phyloP scores from a whole-genome alignment of 257 asterid genomes.

The Fraxinus quadrangulata region DNA sequence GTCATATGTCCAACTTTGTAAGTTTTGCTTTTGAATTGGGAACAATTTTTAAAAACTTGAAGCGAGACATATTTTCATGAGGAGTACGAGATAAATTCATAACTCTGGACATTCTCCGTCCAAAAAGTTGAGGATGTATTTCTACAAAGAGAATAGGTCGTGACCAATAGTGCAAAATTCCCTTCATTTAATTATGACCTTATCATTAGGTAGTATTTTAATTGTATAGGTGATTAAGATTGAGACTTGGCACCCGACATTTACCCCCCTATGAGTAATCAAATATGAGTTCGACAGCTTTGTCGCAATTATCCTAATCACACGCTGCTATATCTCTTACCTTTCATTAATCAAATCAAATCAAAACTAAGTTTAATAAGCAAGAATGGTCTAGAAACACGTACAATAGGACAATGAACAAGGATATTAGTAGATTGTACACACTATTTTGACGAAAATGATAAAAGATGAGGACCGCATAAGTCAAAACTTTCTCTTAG shows the following conservation, averaged over 20 bases:
- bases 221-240: conserved; percentile 20
- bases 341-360: background rate
- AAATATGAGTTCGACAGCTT: conserved; percentile 23
- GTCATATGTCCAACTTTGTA: too few species aligned
- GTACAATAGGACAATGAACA: background rate
- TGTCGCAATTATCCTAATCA: conserved; percentile 25
- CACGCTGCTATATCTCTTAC: background rate
- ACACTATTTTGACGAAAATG: background rate
- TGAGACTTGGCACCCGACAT: conserved; percentile 31
- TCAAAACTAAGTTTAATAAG: background rate
- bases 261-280: background rate
- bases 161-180: background rate
- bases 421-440: background rate
- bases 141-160: too few species aligned
- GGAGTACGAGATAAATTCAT: too few species aligned
- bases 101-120: too few species aligned
- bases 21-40: too few species aligned
- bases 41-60: too few species aligned
- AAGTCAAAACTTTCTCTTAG: background rate
- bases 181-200: background rate
- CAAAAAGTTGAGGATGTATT: too few species aligned
- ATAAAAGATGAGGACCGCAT: background rate
- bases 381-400: conserved; percentile 10
- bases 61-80: too few species aligned
- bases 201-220: background rate